These are phyloP conservation scores for Paracamarosporium sp. DNA, from an alignment of 2,329 filamentous ascomycete species.

Conservation along the genomic window DNA sequence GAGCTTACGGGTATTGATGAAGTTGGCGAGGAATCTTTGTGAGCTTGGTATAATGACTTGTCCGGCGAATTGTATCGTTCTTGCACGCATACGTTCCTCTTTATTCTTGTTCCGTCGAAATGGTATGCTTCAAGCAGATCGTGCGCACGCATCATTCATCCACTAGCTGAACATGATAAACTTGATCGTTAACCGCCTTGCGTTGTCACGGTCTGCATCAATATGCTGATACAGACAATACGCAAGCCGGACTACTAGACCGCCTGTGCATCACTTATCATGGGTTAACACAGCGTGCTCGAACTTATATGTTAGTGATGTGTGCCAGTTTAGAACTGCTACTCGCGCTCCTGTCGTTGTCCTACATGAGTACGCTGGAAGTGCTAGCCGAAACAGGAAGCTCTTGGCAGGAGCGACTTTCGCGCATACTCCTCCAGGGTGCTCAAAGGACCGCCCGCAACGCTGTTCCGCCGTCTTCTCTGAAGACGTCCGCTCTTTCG, in stretches of 20 bases:
- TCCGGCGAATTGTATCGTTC: constrained; percentile 18
- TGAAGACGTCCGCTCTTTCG: constrained; percentile 33
- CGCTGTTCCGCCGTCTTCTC: constrained; percentile 23
- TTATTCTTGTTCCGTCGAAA: neutral
- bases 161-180: neutral
- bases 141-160: neutral
- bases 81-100: constrained; percentile 8
- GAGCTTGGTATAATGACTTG: constrained; percentile 2
- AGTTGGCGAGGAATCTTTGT: constrained; percentile 2
- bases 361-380: no score
- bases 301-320: no score
- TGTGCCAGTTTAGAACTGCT: no score
- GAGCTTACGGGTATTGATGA: constrained; percentile 16
- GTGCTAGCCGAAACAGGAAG: constrained; percentile 1
- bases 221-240: no score
- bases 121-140: neutral
- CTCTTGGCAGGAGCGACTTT: constrained; percentile 13
- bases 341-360: no score
- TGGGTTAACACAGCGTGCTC: no score
- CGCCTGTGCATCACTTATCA: no score
- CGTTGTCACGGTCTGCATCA: no score
- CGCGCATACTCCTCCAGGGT: constrained; percentile 27
- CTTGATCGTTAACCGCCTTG: neutral
- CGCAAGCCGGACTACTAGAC: no score
- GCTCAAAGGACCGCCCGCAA: constrained; percentile 22